A percentile compares a stretch with the other conserved stretches of the same genome.
Conservation (phyloP, 768 basidiomycete genomes). For the Russula foetens region DNA sequence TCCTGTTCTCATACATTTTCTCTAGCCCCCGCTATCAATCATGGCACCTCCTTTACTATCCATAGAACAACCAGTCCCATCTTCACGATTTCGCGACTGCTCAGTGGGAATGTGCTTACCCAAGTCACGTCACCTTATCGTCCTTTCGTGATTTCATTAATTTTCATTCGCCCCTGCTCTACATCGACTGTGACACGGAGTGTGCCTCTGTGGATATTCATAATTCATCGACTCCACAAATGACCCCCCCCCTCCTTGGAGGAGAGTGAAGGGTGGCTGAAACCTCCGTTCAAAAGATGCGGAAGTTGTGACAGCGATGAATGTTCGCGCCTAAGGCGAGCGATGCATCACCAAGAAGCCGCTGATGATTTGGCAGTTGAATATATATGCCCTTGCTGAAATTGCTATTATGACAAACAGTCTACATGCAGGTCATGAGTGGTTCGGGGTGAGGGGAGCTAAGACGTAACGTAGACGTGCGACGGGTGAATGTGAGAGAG, state of each 20-base stretch:
- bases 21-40: slow-evolving; percentile 3
- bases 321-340: not conserved
- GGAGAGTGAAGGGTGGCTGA: not conserved
- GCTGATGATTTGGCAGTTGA: not conserved
- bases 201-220: not conserved
- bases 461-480: slow-evolving; percentile 19
- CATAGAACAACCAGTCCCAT: not conserved
- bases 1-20: slow-evolving; percentile 1
- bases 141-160: not conserved
- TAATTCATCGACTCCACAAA: not conserved
- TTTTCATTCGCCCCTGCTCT: not conserved
- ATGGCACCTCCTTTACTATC: not conserved
- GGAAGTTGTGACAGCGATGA: not conserved
- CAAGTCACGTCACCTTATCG: slow-evolving; percentile 10
- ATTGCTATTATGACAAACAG: slow-evolving; percentile 15
- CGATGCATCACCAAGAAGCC: not conserved
- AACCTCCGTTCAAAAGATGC: not conserved
- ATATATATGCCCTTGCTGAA: slow-evolving; percentile 18
- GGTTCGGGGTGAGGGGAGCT: not conserved
- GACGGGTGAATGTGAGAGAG: slow-evolving; percentile 16
- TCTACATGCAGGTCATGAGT: slow-evolving; percentile 21
- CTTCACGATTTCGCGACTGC: no score
- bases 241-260: not conserved
- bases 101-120: slow-evolving; percentile 7
- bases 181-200: not conserved